phyloP scores from a whole-genome alignment of 1,139 yeast genomes.

The Scheffersomyces quercinus region DNA sequence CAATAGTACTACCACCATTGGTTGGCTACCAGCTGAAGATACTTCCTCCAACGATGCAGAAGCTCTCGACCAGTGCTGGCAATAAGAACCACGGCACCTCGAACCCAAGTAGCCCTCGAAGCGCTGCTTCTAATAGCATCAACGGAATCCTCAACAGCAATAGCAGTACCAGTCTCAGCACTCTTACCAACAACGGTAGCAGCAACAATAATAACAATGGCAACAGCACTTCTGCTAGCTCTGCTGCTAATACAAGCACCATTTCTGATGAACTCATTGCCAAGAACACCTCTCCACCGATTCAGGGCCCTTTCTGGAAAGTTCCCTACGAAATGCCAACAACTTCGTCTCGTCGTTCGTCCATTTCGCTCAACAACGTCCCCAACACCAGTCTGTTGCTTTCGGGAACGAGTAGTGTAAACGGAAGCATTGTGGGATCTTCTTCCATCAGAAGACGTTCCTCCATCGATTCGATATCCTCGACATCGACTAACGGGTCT shows the following conservation, averaged over 20 bases:
- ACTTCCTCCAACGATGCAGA: slow-evolving; percentile 3
- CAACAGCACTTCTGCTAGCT: slow-evolving; percentile 6
- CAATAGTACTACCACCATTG: slow-evolving; percentile 30
- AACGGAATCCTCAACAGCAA: neutral
- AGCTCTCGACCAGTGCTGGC: slow-evolving; percentile 1
- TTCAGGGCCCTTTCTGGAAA: slow-evolving; percentile 52
- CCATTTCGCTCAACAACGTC: slow-evolving; percentile 6
- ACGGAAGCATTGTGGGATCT: slow-evolving; percentile 1
- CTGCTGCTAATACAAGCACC: slow-evolving; percentile 7
- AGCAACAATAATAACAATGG: neutral
- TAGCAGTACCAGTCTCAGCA: neutral
- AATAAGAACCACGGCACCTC: neutral
- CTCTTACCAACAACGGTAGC: neutral
- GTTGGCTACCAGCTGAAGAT: slow-evolving; percentile 14
- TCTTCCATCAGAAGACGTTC: slow-evolving; percentile 26
- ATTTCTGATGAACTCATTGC: slow-evolving; percentile 6
- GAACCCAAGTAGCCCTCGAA: neutral
- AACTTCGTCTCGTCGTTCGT: slow-evolving; percentile 9
- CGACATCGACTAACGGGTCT: slow-evolving; percentile 35
- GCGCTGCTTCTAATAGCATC: neutral
- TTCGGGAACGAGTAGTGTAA: neutral
- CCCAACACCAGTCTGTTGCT: slow-evolving; percentile 1
- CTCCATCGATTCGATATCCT: slow-evolving; percentile 37
- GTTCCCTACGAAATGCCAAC: slow-evolving; percentile 53
- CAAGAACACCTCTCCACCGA: slow-evolving; percentile 31